Percentiles rank a stretch among this genome's conserved stretches.
These are phyloP conservation scores for Leccinum ponderosum DNA, from an alignment of 1,284 basidiomycete genomes.

Conservation along the genomic window DNA sequence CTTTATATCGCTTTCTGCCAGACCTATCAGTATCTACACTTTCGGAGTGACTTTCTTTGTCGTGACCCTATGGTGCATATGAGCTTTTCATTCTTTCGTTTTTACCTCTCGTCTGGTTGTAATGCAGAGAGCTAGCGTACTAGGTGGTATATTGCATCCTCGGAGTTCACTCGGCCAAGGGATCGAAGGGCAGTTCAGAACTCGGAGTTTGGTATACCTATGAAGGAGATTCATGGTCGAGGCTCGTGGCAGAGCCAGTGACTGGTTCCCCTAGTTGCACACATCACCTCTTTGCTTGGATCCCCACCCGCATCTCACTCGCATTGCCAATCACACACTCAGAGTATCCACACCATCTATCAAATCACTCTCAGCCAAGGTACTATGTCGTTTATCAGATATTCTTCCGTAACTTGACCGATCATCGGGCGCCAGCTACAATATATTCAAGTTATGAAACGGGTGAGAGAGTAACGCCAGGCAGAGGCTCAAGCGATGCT, in stretches of 20 bases:
- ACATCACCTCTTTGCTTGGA: slow-evolving; percentile 73
- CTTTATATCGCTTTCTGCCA: no score
- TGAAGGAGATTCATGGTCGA: slow-evolving; percentile 41
- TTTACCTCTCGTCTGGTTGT: no score
- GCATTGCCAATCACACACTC: slow-evolving; percentile 70
- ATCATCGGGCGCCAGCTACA: slow-evolving; percentile 42
- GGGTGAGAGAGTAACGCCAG: slow-evolving; percentile 32
- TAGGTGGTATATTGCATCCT: no score
- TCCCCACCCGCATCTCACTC: slow-evolving; percentile 70
- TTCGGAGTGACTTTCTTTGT: no score
- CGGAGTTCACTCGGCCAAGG: no score
- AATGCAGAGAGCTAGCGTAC: no score
- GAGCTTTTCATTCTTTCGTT: no score
- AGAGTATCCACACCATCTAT: slow-evolving; percentile 67
- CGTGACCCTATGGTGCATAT: no score
- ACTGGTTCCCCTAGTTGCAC: slow-evolving; percentile 44
- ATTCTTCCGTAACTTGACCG: slow-evolving; percentile 7
- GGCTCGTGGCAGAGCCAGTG: slow-evolving; percentile 33
- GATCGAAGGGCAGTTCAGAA: no score
- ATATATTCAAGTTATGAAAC: slow-evolving; percentile 43
- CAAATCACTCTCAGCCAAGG: slow-evolving; percentile 48
- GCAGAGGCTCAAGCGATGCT: slow-evolving; percentile 21
- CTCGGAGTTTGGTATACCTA: no score
- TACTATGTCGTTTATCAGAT: slow-evolving; percentile 30
- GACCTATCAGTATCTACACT: no score